phyloP scores from a whole-genome alignment of 768 basidiomycete species.

The Lyophyllum shimeji region DNA sequence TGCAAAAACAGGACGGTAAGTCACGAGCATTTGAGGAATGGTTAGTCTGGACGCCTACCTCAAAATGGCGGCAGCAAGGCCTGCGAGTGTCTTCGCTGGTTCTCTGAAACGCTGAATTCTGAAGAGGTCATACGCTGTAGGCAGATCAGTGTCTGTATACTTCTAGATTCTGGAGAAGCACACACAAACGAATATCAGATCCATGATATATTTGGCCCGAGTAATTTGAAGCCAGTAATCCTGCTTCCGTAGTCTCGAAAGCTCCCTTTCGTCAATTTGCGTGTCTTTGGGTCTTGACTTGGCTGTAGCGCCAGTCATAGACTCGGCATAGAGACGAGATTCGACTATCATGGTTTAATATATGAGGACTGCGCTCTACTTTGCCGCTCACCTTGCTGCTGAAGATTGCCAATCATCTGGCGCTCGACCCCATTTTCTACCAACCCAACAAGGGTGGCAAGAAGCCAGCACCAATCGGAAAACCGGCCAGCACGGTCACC shows the following conservation, averaged over 20 bases:
- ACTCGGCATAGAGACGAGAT: conserved; percentile 70
- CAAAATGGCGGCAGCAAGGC: conserved; percentile 68
- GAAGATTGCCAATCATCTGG: conserved; percentile 62
- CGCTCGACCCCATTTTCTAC: conserved; percentile 85
- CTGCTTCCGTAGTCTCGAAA: conserved; percentile 64
- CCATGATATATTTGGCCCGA: conserved; percentile 75
- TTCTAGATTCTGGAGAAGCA: conserved; percentile 20
- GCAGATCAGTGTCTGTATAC: conserved; percentile 6
- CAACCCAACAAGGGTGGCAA: conserved; percentile 74
- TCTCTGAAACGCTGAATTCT: conserved; percentile 59
- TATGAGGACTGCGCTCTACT: background rate
- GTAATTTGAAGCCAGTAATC: conserved; percentile 76
- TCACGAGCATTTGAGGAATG: background rate
- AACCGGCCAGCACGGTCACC: conserved; percentile 73
- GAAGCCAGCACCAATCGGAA: conserved; percentile 87
- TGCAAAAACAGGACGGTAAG: conserved; percentile 28
- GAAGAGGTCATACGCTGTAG: conserved; percentile 78
- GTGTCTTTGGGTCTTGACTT: conserved; percentile 62
- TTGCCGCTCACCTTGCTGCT: conserved; percentile 55
- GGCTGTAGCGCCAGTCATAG: conserved; percentile 66
- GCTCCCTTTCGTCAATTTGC: conserved; percentile 70
- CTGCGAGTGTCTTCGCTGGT: conserved; percentile 62
- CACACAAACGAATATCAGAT: conserved; percentile 84
- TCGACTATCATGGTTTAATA: conserved; percentile 49
- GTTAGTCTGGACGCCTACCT: conserved; percentile 47